Percentiles rank a stretch among this genome's conserved stretches.
phyloP scores from a whole-genome alignment of 1,284 basidiomycete genomes.

The Ganoderma leucocontextum region DNA sequence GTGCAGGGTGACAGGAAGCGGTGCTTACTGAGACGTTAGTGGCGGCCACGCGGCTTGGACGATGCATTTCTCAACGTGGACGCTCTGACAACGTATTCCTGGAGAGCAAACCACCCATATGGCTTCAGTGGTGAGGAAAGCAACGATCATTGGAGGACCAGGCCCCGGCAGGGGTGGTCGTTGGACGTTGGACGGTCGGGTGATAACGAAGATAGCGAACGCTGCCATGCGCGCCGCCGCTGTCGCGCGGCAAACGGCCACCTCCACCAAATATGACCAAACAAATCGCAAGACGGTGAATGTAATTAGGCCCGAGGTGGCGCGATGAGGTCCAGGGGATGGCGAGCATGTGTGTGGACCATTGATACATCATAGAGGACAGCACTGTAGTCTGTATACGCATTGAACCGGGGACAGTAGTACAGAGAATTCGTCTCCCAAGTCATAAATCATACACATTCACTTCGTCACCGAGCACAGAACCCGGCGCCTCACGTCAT shows the following conservation, averaged over 20 bases:
- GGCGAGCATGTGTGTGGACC: background rate
- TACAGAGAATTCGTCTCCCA: background rate
- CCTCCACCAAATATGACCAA: background rate
- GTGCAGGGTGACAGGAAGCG: background rate
- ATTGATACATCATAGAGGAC: background rate
- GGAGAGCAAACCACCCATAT: background rate
- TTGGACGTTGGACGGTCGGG: too few species aligned
- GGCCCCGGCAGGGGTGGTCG: too few species aligned
- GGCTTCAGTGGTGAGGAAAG: background rate
- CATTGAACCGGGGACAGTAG: background rate
- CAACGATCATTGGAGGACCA: background rate
- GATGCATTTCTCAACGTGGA: background rate
- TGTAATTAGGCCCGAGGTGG: background rate
- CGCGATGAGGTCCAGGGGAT: background rate
- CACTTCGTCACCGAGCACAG: background rate
- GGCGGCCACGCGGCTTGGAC: background rate
- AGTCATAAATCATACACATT: background rate
- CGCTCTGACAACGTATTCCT: background rate
- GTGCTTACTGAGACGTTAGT: background rate
- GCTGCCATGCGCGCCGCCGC: too few species aligned
- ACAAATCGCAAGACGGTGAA: background rate
- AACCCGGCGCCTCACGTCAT: conserved; percentile 39
- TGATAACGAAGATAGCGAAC: too few species aligned
- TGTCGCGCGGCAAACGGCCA: too few species aligned
- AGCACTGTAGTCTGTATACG: too few species aligned